Evolutionary conservation across 257 asterid genomes (phyloP), one percentile per base, ranked within the genome.

Genomic region (Misopates orontium): DNA sequence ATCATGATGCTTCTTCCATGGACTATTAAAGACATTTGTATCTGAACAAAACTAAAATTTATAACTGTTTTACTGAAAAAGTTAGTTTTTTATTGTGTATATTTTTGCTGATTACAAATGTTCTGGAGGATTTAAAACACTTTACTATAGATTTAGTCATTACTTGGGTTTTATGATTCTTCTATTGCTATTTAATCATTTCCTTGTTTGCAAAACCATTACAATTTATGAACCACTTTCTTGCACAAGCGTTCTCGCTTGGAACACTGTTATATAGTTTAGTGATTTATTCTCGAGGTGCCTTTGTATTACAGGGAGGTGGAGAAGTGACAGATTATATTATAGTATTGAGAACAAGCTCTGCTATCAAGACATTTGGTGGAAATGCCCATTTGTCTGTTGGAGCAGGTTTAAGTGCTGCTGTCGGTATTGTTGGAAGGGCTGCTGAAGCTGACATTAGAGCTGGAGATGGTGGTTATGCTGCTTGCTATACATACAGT

Each of bases 371-470:
- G 75, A 88, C 88, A 41, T 94, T 90, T 77, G 71, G 89, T 71
- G 68, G 86, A 71, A 86, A 86, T 76, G 73, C 89, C 1, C 96
- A 94, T 76, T 66, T 88, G 64, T 88, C 97, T 10, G 23, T 94
- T 60, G 99, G 99, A 78, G 99, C 99, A 39, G 96, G 98, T 68
- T 32, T 87, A 66, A 82, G 98, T 66, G 97, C 93, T 32, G 99
- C 99, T 45, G 68, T 77, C 28, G 99, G 99, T 62, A 76, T 79
- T 62, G 28, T 86, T 32, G 99, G 99, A 18, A 96, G 99, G 52
- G 85, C 95, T 40, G 99, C 99, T 39, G 97, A 85, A 83, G 99
- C 99, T 42, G 96, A 82, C 71, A 32, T 94, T 72, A 77, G 96
- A 71, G 96, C 96, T 22, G 91, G 99, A 64, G 56, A 73, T 16